phyloP scores from a whole-genome alignment of 2,329 filamentous ascomycete species.

The Hortaea sp. region DNA sequence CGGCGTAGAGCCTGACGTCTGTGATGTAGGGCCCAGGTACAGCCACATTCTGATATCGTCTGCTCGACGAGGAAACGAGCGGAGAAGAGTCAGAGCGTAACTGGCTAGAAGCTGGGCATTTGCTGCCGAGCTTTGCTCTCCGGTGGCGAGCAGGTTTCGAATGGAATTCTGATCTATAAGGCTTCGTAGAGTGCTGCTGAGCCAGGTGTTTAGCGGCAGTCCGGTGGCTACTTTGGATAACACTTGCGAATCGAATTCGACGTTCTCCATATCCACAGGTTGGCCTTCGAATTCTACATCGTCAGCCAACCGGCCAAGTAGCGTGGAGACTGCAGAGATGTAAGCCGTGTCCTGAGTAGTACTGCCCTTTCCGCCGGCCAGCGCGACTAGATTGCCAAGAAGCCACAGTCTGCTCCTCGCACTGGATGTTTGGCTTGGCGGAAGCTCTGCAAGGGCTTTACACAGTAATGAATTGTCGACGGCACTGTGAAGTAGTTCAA shows the following conservation, averaged over 20 bases:
- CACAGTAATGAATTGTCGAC: conserved; percentile 15
- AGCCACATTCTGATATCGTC: conserved; percentile 94
- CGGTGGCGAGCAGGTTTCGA: conserved; percentile 34
- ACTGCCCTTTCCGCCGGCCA: conserved; percentile 10
- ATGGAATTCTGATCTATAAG: conserved; percentile 70
- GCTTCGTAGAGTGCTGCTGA: conserved; percentile 56
- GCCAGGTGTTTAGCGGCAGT: conserved; percentile 34
- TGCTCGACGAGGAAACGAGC: conserved; percentile 69
- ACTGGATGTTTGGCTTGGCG: conserved; percentile 6
- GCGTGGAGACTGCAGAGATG: conserved; percentile 44
- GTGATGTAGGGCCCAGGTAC: conserved; percentile 52
- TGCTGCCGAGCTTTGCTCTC: conserved; percentile 30
- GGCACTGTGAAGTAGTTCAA: conserved; percentile 14
- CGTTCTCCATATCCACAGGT: conserved; percentile 21
- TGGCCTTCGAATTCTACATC: conserved; percentile 43
- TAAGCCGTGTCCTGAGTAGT: conserved; percentile 31
- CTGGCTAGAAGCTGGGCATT: conserved; percentile 63
- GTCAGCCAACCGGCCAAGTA: conserved; percentile 47
- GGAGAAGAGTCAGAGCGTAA: conserved; percentile 75
- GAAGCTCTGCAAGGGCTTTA: conserved; percentile 8
- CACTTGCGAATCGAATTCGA: conserved; percentile 32
- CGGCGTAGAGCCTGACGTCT: conserved; percentile 48
- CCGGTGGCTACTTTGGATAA: conserved; percentile 28
- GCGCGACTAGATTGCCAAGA: conserved; percentile 47
- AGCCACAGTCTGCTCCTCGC: conserved; percentile 42